phyloP scores from a whole-genome alignment of 2,329 filamentous ascomycete genomes.

The Fusarium lyarnte region DNA sequence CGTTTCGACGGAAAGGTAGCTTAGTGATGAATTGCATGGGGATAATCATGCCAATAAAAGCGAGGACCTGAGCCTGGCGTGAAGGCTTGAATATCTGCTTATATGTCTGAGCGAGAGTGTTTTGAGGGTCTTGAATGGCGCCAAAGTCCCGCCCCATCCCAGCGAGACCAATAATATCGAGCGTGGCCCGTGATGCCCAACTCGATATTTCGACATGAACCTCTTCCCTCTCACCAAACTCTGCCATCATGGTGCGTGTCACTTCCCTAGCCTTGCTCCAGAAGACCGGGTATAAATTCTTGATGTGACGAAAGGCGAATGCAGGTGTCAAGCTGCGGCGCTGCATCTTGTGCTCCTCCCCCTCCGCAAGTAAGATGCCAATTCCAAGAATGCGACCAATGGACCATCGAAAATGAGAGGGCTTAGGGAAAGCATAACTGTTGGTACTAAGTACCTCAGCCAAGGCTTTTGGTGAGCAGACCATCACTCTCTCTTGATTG shows the following conservation, averaged over 20 bases:
- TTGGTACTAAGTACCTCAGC: constrained; percentile 75
- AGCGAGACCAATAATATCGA: constrained; percentile 80
- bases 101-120: constrained; percentile 68
- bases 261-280: constrained; percentile 80
- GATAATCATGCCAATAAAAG: constrained; percentile 69
- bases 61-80: constrained; percentile 62
- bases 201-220: constrained; percentile 64
- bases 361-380: constrained; percentile 82
- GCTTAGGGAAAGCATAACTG: constrained; percentile 76
- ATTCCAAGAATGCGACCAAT: constrained; percentile 74
- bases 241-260: constrained; percentile 66
- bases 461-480: constrained; percentile 71
- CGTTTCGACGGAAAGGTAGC: constrained; percentile 77
- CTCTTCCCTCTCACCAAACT: constrained; percentile 45
- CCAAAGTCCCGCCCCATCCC: constrained; percentile 78
- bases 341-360: constrained; percentile 87
- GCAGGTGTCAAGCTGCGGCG: constrained; percentile 83
- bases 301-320: constrained; percentile 87
- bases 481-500: constrained; percentile 70
- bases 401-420: constrained; percentile 60
- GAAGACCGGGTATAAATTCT: constrained; percentile 84
- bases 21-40: constrained; percentile 67
- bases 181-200: constrained; percentile 74
- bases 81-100: constrained; percentile 63
- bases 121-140: constrained; percentile 69